phyloP scores from a whole-genome alignment of 208 protist species.

The Leishmania tarentolae region DNA sequence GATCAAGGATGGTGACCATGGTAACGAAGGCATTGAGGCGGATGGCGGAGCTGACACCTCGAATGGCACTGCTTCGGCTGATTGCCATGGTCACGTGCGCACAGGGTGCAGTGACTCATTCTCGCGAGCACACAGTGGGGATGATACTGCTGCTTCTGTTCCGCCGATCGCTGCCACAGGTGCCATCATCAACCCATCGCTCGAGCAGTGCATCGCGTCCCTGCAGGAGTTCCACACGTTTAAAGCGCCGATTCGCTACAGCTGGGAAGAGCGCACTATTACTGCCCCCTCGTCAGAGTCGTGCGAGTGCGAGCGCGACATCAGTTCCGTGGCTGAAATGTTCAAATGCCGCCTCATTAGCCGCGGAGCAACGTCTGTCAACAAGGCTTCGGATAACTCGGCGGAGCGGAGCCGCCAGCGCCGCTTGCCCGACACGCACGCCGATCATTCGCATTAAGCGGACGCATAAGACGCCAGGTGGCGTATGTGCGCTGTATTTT shows the following conservation, averaged over 20 bases:
- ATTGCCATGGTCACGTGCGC: neutral
- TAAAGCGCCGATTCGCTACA: slow-evolving; percentile 41
- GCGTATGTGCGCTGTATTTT: neutral
- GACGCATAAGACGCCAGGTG: neutral
- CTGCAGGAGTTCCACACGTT: slow-evolving; percentile 69
- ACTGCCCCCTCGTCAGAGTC: slow-evolving; percentile 30
- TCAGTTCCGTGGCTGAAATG: slow-evolving; percentile 55
- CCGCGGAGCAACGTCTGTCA: neutral
- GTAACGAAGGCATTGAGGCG: neutral
- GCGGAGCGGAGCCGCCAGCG: neutral
- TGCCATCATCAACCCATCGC: slow-evolving; percentile 47
- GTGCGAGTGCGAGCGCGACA: slow-evolving; percentile 64
- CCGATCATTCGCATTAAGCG: slow-evolving; percentile 3
- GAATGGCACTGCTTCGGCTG: neutral
- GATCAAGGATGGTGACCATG: slow-evolving; percentile 13
- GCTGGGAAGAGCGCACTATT: slow-evolving; percentile 62
- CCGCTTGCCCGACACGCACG: slow-evolving; percentile 8
- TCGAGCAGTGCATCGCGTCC: slow-evolving; percentile 44
- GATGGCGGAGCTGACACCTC: neutral
- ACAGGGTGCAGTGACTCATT: neutral
- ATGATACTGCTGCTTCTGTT: neutral
- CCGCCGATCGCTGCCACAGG: slow-evolving; percentile 33
- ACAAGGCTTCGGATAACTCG: neutral
- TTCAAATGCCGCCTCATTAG: slow-evolving; percentile 41
- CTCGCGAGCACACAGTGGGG: neutral